Conservation (phyloP, 1,284 basidiomycete genomes). For the Ceratobasidium sp. region DNA sequence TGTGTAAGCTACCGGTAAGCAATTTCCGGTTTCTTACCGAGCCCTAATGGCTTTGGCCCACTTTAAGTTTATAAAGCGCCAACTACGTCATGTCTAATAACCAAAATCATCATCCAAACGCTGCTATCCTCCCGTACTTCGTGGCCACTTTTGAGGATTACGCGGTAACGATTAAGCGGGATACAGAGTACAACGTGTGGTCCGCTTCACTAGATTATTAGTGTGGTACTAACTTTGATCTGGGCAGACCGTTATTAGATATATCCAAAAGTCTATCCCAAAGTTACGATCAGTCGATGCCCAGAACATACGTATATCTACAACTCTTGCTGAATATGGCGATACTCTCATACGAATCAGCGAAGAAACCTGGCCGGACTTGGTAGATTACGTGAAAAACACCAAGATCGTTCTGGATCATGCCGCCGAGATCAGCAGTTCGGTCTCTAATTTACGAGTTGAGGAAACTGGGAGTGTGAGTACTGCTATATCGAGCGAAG, state of each 20-base stretch:
- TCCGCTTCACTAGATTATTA: too few relatives aligned
- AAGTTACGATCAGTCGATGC: background rate
- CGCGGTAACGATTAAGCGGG: background rate
- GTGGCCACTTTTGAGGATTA: background rate
- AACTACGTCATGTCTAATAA: too few relatives aligned
- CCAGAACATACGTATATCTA: background rate
- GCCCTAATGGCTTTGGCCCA: too few relatives aligned
- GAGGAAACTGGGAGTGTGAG: too few relatives aligned
- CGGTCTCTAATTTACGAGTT: too few relatives aligned
- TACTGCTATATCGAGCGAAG: background rate
- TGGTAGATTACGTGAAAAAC: background rate
- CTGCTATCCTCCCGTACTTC: background rate
- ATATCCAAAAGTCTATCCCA: background rate
- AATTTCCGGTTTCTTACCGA: too few relatives aligned
- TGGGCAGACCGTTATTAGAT: background rate
- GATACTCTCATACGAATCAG: too few relatives aligned
- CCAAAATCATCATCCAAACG: too few relatives aligned
- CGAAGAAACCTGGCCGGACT: too few relatives aligned
- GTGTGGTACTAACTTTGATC: background rate
- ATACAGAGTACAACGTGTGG: slow-evolving; percentile 12
- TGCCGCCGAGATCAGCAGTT: background rate
- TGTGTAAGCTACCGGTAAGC: too few relatives aligned
- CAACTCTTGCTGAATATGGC: background rate
- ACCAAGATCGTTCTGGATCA: background rate
- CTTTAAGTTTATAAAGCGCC: too few relatives aligned